Evolutionary conservation across 306 rosid genomes (phyloP), one percentile per base, ranked within the genome.

Genomic region (Rosa persica): DNA sequence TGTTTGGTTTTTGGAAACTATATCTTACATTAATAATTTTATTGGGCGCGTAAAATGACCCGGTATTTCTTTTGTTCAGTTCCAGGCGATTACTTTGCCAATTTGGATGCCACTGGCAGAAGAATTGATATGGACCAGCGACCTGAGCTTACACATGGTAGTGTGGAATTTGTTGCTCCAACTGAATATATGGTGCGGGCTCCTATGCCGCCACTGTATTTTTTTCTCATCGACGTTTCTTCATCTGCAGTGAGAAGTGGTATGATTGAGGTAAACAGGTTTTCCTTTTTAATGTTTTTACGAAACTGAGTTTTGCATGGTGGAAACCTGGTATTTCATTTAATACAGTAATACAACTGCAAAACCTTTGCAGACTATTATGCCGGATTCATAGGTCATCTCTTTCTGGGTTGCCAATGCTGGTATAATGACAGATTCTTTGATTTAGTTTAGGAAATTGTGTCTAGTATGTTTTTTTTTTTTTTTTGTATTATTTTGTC

Each of bases 151-250:
- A 82, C 85, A 47, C 85, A 83, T 82, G 99, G 99, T 61, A 91
- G 97, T 43, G 94, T 96, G 80, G 99, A 96, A 82, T 96, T 96
- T 89, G 98, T 96, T 79, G 99, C 99, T 80, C 97, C 99, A 76
- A 92, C 99, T 10, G 99, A 93, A 84, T 93, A 96, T 85, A 96
- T 96, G 99, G 97, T 93, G 86, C 98, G 99, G 80, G 97, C 98
- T 58, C 98, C 99, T 78, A 96, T 96, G 99, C 99, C 99, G 17
- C 99, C 98, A 65, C 89, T 93, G 44, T 96, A 90, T 83, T 96
- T 96, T 86, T 96, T 96, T 89, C 96, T 96, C 82, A 96, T 96
- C 0, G 98, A 96, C 36, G 99, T 93, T 82, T 93, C 99, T 52
- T 79, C 87, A 68, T 90, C 98, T 78, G 97, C 99, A 10, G 98